Percentiles rank a stretch among this genome's conserved stretches.
Evolutionary conservation across 495 filamentous ascomycete species (phyloP).

Genomic region (Penicillium ochrochloron): DNA sequence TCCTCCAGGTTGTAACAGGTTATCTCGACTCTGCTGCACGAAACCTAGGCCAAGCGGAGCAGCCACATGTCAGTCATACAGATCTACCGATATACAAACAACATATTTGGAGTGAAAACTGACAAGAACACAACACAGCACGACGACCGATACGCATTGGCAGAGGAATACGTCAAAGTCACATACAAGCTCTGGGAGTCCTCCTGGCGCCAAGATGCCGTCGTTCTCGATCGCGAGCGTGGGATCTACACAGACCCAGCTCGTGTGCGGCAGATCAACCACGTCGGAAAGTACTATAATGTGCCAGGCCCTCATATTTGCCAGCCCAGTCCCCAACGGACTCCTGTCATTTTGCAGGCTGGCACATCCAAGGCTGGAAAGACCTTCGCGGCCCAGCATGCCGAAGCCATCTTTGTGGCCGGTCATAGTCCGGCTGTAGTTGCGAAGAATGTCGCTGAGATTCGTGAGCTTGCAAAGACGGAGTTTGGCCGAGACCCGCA

Average conservation of each 20-base stretch:
- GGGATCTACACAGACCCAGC: conserved; percentile 65
- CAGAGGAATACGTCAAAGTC: conserved; percentile 70
- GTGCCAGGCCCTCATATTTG: conserved; percentile 69
- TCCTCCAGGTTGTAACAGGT: conserved; percentile 61
- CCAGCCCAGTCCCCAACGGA: conserved; percentile 67
- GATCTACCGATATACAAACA: neutral
- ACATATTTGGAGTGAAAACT: neutral
- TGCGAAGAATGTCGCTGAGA: conserved; percentile 54
- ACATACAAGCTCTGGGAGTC: conserved; percentile 73
- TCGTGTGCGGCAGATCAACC: conserved; percentile 66
- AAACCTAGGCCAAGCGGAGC: conserved; percentile 60
- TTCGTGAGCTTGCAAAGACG: conserved; percentile 49
- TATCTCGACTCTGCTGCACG: conserved; percentile 70
- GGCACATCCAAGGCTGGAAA: conserved; percentile 67
- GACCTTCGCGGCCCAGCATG: conserved; percentile 65
- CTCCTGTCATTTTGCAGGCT: conserved; percentile 67
- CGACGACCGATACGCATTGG: conserved; percentile 68
- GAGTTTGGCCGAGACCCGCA: conserved; percentile 52
- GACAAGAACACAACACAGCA: conserved; percentile 47
- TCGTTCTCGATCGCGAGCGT: conserved; percentile 56
- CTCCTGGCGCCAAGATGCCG: conserved; percentile 71
- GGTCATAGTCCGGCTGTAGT: conserved; percentile 53
- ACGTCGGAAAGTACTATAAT: conserved; percentile 66
- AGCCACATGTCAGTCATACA: conserved; percentile 42
- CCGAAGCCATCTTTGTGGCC: conserved; percentile 57